Percentiles rank a stretch among this genome's conserved stretches.
These are phyloP conservation scores for Cladosporium sp. DNA, from an alignment of 2,329 filamentous ascomycete species.

Conservation along the genomic window DNA sequence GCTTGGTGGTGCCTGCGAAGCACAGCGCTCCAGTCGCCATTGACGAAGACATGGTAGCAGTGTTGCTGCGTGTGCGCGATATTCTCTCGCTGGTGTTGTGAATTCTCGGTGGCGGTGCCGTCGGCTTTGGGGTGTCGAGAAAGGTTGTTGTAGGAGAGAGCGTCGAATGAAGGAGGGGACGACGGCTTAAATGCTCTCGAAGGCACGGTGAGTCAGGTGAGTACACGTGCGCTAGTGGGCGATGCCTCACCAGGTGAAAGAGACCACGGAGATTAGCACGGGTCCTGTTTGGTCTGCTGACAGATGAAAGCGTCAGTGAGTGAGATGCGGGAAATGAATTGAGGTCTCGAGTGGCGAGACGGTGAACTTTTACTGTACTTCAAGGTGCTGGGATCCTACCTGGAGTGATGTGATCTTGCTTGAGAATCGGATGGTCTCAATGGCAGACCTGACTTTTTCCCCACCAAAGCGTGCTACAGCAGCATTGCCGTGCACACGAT, in stretches of 20 bases:
- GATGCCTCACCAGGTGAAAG: background rate
- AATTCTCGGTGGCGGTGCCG: background rate
- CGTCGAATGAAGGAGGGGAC: background rate
- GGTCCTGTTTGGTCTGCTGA: background rate
- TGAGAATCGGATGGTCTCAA: background rate
- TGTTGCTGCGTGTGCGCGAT: background rate
- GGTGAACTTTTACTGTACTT: background rate
- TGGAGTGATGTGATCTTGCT: background rate
- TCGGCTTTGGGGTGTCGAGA: background rate
- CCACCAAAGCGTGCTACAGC: background rate
- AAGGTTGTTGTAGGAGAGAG: background rate
- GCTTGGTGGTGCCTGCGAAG: constrained; percentile 9
- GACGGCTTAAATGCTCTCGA: constrained; percentile 1
- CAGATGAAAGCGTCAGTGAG: background rate
- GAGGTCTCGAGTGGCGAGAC: background rate
- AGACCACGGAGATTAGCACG: background rate
- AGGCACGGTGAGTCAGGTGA: background rate
- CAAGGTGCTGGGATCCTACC: background rate
- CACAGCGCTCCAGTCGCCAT: background rate
- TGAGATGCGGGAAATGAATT: background rate
- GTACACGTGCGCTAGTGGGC: background rate
- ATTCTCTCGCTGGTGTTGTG: background rate
- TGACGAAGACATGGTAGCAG: background rate
- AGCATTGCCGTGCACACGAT: background rate
- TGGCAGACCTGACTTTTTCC: background rate